Evolutionary conservation across 139 green algal genomes (phyloP), one percentile per base, ranked within the genome.

Genomic region (Picochlorum sp.): DNA sequence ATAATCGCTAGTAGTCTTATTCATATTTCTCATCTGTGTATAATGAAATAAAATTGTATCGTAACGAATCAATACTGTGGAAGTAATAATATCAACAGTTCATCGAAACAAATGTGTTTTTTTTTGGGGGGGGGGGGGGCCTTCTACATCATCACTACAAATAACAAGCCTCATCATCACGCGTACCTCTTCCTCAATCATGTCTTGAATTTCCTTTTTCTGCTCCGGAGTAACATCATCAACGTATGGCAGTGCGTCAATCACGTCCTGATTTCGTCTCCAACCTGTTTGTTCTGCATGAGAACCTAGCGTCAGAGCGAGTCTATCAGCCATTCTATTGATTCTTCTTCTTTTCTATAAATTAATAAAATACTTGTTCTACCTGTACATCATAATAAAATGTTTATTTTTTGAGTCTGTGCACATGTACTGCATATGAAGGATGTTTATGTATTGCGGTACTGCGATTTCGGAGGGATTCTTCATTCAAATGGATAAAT

Each of bases 191-290:
- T 88, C 81, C 52, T 84, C 67, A 22, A 94, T 85, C 9, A 91
- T 54, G n/a, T 62, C 45, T 3, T 89, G 74, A 2, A 88, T 83
- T 16, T 59, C 30, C 45, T 16, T 14, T 9, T 65, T 65, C 12
- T 82, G 71, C 5, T 78, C 70, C 1, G 63, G 33, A 5, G 64
- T 67, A 5, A 90, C 56, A 9, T 50, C 37, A 59, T 93, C 85
- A 0, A 90, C 68, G 35, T 93, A 93, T 1, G 85, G 74, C 10
- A 93, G 71, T 2, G 83, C 74, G 60, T 91, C 81, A 16, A 93
- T 69, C 1, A 91, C 57, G 5, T 87, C 56, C 40, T 85, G 64
- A n/a, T 69, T 67, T 0, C 60, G 63, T 20, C 81, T 51, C 78
- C 76, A 85, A 3, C 74, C 72, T 14, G 55, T 68, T 10, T 67